Evolutionary conservation across 2,329 filamentous ascomycete species (phyloP).

Genomic region (Fusarium veterinarium): DNA sequence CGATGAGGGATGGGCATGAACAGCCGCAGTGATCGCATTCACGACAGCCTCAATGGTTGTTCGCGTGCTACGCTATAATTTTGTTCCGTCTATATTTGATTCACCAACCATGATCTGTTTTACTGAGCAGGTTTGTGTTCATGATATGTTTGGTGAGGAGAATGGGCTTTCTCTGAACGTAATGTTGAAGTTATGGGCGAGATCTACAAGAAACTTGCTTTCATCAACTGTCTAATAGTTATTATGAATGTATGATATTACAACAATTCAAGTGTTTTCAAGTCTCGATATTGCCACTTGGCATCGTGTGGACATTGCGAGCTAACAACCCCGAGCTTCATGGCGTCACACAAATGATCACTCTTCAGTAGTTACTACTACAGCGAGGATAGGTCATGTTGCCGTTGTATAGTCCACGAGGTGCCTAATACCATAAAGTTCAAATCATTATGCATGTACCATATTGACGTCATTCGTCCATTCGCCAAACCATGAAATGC

Average conservation of each 20-base stretch:
- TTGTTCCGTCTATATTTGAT: conserved; percentile 19
- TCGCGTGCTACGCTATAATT: background rate
- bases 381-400: background rate
- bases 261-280: background rate
- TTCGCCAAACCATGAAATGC: background rate
- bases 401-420: background rate
- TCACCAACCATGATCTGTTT: background rate
- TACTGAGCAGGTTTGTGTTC: conserved; percentile 8
- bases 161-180: background rate
- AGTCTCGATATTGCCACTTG: background rate
- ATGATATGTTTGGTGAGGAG: conserved; percentile 9
- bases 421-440: background rate
- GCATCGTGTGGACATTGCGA: background rate
- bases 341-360: background rate
- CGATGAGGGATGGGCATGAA: background rate
- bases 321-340: background rate
- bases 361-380: background rate
- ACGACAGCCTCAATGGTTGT: background rate
- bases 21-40: background rate
- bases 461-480: background rate
- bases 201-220: background rate
- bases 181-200: conserved; percentile 4
- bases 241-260: conserved; percentile 33
- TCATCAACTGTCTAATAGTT: conserved; percentile 19
- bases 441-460: background rate